These are phyloP conservation scores for Phytophthora rubi DNA, from an alignment of 352 stramenopile genomes.

Conservation along the genomic window DNA sequence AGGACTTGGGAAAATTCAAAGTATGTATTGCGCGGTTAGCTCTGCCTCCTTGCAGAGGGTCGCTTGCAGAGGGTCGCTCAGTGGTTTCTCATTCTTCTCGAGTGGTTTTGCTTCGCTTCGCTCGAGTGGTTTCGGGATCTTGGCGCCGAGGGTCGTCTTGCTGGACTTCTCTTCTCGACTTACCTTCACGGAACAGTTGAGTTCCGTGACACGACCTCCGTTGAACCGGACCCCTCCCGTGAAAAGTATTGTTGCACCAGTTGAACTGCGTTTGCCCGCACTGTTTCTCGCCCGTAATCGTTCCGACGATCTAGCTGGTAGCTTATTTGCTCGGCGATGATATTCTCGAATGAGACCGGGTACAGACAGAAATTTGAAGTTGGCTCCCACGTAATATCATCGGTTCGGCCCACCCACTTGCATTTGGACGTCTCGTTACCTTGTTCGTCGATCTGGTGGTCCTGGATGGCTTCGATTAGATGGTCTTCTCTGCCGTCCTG, in stretches of 20 bases:
- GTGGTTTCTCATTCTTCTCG: too few species aligned
- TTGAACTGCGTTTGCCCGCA: neutral
- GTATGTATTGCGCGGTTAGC: too few species aligned
- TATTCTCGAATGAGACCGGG: slow-evolving; percentile 12
- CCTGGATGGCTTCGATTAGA: neutral
- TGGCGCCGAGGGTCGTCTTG: too few species aligned
- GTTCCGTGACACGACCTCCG: too few species aligned
- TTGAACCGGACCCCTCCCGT: too few species aligned
- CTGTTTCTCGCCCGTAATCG: neutral
- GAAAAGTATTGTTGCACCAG: neutral
- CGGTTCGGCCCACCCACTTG: slow-evolving; percentile 7
- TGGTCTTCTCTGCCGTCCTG: slow-evolving; percentile 9
- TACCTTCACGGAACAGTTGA: too few species aligned
- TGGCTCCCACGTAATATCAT: slow-evolving; percentile 15
- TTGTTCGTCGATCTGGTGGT: neutral
- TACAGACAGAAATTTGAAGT: slow-evolving; percentile 6
- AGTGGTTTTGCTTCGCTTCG: too few species aligned
- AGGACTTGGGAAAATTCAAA: too few species aligned
- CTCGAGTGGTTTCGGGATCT: too few species aligned
- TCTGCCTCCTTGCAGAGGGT: too few species aligned
- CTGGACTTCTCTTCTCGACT: too few species aligned
- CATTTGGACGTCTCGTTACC: slow-evolving; percentile 2
- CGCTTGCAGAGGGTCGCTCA: too few species aligned
- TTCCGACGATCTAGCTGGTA: neutral
- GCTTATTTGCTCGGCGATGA: neutral